Base-by-base conservation (phyloP, 2,329 filamentous ascomycete genomes). In the Calonectria naviculata region DNA sequence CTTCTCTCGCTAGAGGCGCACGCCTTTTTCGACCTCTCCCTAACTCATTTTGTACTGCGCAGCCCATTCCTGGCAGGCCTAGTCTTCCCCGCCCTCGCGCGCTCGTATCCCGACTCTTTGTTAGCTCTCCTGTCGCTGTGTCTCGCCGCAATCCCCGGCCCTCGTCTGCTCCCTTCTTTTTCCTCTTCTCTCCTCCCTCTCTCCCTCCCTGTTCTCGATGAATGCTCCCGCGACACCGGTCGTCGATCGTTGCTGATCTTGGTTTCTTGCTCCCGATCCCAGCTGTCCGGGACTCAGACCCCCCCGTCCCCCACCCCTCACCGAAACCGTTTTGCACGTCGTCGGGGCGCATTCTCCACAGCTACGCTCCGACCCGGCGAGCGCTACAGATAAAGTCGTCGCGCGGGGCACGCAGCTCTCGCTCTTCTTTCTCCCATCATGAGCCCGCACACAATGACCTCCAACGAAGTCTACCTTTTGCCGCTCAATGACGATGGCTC, bases 401-500 rank as follows among this genome's bases (percentile, higher is more conserved):
- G 67, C 76, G 77, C 75, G 77, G 77, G 77, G 76, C 76, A 76
- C 75, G 70, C 63, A 74, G 77, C 77, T 72, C 71, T 72, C 65
- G 75, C 76, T 78, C 78, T 78, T 78, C 75, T 76, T 75, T 78
- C 76, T 74, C 71, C 76, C 80, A 84, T 76, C 81, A 91, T 92
- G 89, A 85, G 87, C 78, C 89, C 76, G 38, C 85, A 85, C 83
- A 92, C 87, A 73, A 91, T 92, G 85, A 88, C 88, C 78, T 91
- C 90, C 78, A 90, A 87, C 81, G 89, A 94, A 84, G 92, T 98
- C 74, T 97, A 98, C 85, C 87, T 97, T 79, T 89, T 99, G 74
- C 94, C 94, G 75, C 90, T 99, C 84, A 97, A 95, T 81, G 96
- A 99, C 84, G 90, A 96, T 84, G 97, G 97, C 78, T 95, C 95